Percentiles rank a stretch among this genome's conserved stretches.
Evolutionary conservation across 73 alveolate species (phyloP).

Genomic region (Tetrahymena thermophila): DNA sequence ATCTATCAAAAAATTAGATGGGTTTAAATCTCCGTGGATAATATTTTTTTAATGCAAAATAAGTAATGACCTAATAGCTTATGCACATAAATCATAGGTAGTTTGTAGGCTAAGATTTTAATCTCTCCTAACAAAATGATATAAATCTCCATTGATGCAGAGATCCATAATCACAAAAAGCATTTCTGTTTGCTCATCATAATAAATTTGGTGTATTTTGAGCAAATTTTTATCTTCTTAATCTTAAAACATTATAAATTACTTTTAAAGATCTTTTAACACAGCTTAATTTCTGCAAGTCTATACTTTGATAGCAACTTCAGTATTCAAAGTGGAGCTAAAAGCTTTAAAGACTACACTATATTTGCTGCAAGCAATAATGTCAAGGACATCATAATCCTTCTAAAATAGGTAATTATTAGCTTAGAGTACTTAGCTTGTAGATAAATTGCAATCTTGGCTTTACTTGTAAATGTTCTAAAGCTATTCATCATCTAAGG

Average conservation of each 20-base stretch:
- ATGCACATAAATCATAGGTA: background rate
- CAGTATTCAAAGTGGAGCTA: background rate
- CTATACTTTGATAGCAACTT: background rate
- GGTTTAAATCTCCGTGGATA: background rate
- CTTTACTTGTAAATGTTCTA: background rate
- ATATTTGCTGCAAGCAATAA: background rate
- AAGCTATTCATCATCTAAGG: background rate
- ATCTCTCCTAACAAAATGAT: background rate
- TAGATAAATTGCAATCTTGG: background rate
- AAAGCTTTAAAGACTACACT: background rate
- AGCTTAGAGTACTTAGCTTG: background rate
- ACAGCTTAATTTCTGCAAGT: background rate
- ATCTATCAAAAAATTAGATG: background rate
- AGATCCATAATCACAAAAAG: background rate
- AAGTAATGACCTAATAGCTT: background rate
- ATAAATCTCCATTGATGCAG: background rate
- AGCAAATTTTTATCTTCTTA: background rate
- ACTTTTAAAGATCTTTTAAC: background rate
- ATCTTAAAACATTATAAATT: background rate
- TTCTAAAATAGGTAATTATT: background rate
- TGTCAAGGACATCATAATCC: background rate
- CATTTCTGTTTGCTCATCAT: background rate
- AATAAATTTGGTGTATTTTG: background rate
- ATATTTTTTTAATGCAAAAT: background rate
- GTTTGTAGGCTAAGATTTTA: background rate